Conservation (phyloP, 257 asterid genomes). For the Scutellaria minor region DNA sequence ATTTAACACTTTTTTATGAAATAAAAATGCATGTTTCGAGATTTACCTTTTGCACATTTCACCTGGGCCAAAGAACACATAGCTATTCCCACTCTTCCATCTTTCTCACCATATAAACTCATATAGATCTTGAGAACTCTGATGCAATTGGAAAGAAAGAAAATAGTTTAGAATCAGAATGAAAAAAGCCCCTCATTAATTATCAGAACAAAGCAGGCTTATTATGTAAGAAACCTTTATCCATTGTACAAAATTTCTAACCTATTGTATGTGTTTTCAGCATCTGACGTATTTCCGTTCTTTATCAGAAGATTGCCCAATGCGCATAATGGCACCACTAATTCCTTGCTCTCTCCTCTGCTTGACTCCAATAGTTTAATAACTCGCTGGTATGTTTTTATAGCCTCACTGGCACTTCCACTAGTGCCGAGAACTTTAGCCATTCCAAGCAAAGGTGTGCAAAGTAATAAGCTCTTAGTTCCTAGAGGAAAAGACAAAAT, state of each 20-base stretch:
- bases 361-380: slow-evolving; percentile 59
- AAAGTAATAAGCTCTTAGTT: slow-evolving; percentile 54
- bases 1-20: slow-evolving; percentile 1
- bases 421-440: slow-evolving; percentile 62
- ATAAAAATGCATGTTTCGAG: slow-evolving; percentile 3
- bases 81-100: slow-evolving; percentile 84
- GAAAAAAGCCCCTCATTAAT: slow-evolving; percentile 3
- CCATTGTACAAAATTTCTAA: slow-evolving; percentile 35
- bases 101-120: slow-evolving; percentile 72
- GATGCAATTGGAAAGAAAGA: slow-evolving; percentile 33
- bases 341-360: slow-evolving; percentile 57
- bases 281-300: slow-evolving; percentile 71
- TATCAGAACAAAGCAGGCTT: slow-evolving; percentile 24
- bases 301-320: slow-evolving; percentile 74
- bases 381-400: slow-evolving; percentile 59
- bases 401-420: slow-evolving; percentile 66
- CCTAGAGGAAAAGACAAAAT: slow-evolving; percentile 48
- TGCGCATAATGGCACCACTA: slow-evolving; percentile 66
- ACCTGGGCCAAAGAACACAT: slow-evolving; percentile 87
- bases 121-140: slow-evolving; percentile 65
- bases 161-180: slow-evolving; percentile 24
- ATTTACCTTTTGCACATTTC: slow-evolving; percentile 85
- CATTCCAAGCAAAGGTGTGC: slow-evolving; percentile 78
- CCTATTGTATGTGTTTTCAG: slow-evolving; percentile 74
- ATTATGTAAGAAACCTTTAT: slow-evolving; percentile 6